phyloP scores from a whole-genome alignment of 23 red algal genomes.

The Gracilaria domingensis region DNA sequence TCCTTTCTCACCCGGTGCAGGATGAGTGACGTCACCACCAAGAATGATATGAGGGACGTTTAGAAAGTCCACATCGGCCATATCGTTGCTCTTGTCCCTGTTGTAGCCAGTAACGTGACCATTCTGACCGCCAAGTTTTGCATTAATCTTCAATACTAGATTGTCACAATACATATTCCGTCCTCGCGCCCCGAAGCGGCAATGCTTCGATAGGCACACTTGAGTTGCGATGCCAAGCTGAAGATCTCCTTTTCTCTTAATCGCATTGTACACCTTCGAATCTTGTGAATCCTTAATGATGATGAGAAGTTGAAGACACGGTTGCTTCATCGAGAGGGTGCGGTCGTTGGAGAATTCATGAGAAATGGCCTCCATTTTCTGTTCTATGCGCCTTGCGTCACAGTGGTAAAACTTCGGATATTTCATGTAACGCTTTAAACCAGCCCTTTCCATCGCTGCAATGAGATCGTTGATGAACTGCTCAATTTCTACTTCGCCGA shows the following conservation, averaged over 20 bases:
- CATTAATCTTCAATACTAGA: constrained; percentile 72
- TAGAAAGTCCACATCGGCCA: constrained; percentile 52
- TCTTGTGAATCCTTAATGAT: constrained; percentile 56
- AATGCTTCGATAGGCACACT: constrained; percentile 50
- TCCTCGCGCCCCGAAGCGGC: constrained; percentile 16
- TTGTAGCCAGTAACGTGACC: constrained; percentile 6
- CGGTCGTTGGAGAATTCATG: constrained; percentile 4
- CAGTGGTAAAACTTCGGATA: constrained; percentile 13
- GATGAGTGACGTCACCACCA: constrained; percentile 75
- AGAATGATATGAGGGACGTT: constrained; percentile 62
- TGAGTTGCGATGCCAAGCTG: constrained; percentile 57
- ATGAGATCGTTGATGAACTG: constrained; percentile 33
- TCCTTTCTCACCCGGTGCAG: constrained; percentile 50
- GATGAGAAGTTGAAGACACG: constrained; percentile 58
- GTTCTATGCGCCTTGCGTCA: neutral
- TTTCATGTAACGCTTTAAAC: constrained; percentile 16
- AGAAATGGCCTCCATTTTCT: constrained; percentile 17
- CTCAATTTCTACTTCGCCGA: constrained; percentile 7
- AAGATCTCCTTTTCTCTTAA: constrained; percentile 64
- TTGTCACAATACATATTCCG: constrained; percentile 75
- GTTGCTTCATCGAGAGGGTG: neutral
- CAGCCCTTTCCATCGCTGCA: neutral
- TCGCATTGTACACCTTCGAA: constrained; percentile 40
- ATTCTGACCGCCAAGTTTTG: constrained; percentile 77
- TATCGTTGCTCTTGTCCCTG: no score